Evolutionary conservation across 2,329 filamentous ascomycete species (phyloP).

Genomic region (Aspergillus thermomutatus): DNA sequence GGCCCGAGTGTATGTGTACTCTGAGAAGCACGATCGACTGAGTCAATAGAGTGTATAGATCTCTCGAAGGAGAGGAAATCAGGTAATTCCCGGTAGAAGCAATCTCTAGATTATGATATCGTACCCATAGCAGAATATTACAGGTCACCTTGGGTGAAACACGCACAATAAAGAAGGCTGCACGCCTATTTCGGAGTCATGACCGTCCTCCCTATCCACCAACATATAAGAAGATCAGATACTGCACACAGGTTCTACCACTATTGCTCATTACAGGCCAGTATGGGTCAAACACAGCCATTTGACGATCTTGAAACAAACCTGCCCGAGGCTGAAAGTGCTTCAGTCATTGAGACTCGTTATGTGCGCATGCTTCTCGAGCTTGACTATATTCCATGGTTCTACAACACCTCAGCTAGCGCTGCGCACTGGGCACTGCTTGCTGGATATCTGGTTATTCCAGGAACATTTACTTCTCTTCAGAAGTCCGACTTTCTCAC

Average conservation of each 20-base stretch:
- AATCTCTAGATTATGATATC: not conserved
- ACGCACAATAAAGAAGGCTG: not conserved
- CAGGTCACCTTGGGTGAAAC: not conserved
- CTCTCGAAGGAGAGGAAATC: not conserved
- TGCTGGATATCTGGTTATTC: slow-evolving; percentile 52
- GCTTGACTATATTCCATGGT: slow-evolving; percentile 44
- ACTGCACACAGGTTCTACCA: not conserved
- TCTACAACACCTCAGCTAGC: slow-evolving; percentile 48
- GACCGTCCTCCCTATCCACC: not conserved
- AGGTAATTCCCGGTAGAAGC: not conserved
- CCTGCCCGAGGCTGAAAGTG: not conserved
- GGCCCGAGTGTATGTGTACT: not conserved
- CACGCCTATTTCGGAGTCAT: not conserved
- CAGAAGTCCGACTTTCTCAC: slow-evolving; percentile 29
- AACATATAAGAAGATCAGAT: not conserved
- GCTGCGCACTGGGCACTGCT: slow-evolving; percentile 51
- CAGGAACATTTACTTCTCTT: slow-evolving; percentile 50
- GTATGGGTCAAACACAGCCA: not conserved
- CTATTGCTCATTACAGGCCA: not conserved
- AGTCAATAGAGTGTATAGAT: not conserved
- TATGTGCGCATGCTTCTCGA: slow-evolving; percentile 49
- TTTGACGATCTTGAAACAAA: not conserved
- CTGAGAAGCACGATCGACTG: not conserved
- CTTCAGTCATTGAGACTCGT: slow-evolving; percentile 24
- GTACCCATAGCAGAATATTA: not conserved